These are phyloP conservation scores for Phytophthora pistaciae DNA, from an alignment of 352 stramenopile genomes.

Conservation along the genomic window DNA sequence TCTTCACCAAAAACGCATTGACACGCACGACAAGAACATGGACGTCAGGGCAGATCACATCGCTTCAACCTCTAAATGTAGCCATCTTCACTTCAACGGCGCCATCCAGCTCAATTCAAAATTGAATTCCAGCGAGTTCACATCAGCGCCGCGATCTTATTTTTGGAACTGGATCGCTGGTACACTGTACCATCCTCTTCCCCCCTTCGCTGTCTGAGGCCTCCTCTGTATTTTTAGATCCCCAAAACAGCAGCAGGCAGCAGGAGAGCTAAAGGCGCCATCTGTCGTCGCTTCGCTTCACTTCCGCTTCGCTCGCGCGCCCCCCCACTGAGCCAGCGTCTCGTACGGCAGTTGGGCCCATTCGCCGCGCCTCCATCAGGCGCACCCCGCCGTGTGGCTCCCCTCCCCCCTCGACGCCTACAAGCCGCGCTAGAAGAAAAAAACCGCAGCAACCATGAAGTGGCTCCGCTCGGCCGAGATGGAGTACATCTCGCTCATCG, in stretches of 20 bases:
- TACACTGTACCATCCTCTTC: not conserved
- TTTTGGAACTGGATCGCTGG: slow-evolving; percentile 10
- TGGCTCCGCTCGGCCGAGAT: slow-evolving; percentile 99
- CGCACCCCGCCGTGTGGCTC: not conserved
- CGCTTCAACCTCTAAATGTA: no score
- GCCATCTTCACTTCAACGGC: no score
- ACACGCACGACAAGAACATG: no score
- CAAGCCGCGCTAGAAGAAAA: not conserved
- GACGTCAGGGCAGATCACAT: no score
- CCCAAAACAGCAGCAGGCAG: not conserved
- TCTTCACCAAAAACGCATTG: no score
- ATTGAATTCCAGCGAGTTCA: not conserved
- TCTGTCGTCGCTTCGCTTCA: slow-evolving; percentile 24
- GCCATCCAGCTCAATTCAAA: not conserved
- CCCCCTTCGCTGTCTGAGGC: slow-evolving; percentile 4
- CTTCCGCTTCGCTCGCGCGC: slow-evolving; percentile 26
- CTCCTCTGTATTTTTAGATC: slow-evolving; percentile 2
- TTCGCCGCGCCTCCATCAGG: slow-evolving; percentile 14
- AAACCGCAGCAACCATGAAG: slow-evolving; percentile 58
- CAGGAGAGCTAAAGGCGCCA: slow-evolving; percentile 14
- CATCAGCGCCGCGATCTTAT: slow-evolving; percentile 14
- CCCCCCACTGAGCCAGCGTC: not conserved
- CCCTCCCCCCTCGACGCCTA: not conserved
- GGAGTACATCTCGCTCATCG: slow-evolving; percentile 99
- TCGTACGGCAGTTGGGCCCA: not conserved